Evolutionary conservation across 148 eudicot genomes (phyloP), one percentile per base, ranked within the genome.

Genomic region (Fagopyrum homotropicum): DNA sequence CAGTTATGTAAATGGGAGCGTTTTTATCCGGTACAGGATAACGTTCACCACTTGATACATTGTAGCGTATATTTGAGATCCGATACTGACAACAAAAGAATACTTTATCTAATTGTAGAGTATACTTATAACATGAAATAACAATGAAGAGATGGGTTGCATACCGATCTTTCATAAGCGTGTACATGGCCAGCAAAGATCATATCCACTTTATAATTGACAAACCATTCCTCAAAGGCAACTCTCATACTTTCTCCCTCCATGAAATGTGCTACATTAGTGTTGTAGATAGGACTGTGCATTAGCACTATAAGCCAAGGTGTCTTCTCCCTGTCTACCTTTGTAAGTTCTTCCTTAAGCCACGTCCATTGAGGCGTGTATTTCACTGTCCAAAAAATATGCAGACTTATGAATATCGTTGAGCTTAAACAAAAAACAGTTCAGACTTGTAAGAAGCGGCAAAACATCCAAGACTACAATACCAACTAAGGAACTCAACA

Each of bases 111-210:
- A 30, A 11, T 66, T 66, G 17, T 30, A 30, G 45, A 66, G 71
- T 45, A 66, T 30, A 3, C 17, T 66, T 30, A 1, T 9, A 10
- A 61, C 29, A 66, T 29, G 12, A 66, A 3, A 61, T 61, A 19
- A 61, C 69, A 61, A 61, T 19, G 3, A 70, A 70, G 29, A 51
- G 73, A 17, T 50, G 76, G 14, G 66, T 75, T 14, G 68, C 87
- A 61, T 77, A 94, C 98, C 80, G 97, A 91, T 94, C 98, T 83
- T 80, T 94, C 98, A 78, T 94, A 93, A 45, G 97, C 98, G 75
- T 93, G 98, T 61, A 93, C 98, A 81, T 93, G 98, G 70, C 97
- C 98, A 45, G 98, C 96, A 77, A 90, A 90, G 55, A 94, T 73
- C 7, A 90, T 74, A 79, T 94, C 97, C 80, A 94, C 98, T 83